Evolutionary conservation across 257 asterid genomes (phyloP).

Genomic region (Dorcoceras hygrometricum): DNA sequence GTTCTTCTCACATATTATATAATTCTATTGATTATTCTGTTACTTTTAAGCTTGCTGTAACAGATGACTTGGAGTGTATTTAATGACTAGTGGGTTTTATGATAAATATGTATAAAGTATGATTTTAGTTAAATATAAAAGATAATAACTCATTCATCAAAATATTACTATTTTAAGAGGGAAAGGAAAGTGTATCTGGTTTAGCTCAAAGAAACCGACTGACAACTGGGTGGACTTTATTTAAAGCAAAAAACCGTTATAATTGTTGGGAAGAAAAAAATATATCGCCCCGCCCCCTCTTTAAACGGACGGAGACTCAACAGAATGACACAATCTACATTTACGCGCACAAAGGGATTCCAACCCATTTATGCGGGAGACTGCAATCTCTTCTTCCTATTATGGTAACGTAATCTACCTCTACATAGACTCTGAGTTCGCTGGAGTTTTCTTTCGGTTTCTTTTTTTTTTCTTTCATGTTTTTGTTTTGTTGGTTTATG

Average conservation of each 20-base stretch:
- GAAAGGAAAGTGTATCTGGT: too few relatives aligned
- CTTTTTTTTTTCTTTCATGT: constrained; percentile 5
- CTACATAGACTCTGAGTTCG: constrained; percentile 4
- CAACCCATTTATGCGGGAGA: neutral
- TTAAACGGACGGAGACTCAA: neutral
- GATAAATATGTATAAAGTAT: too few relatives aligned
- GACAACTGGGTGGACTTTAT: neutral
- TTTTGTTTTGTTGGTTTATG: neutral
- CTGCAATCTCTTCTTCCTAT: neutral
- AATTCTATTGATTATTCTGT: too few relatives aligned
- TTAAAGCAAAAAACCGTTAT: neutral
- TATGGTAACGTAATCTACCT: constrained; percentile 22
- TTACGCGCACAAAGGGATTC: neutral
- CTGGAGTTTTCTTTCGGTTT: neutral
- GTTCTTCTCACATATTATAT: too few relatives aligned
- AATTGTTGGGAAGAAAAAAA: too few relatives aligned
- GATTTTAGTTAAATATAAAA: too few relatives aligned
- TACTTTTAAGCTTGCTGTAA: too few relatives aligned
- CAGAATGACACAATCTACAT: neutral
- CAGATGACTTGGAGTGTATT: too few relatives aligned
- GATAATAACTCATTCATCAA: too few relatives aligned
- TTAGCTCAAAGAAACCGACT: neutral
- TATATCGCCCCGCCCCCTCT: neutral
- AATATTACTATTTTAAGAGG: too few relatives aligned
- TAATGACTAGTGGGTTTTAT: too few relatives aligned